Evolutionary conservation across 169 alveolate genomes (phyloP).

Genomic region (Plasmodium blacklocki): DNA sequence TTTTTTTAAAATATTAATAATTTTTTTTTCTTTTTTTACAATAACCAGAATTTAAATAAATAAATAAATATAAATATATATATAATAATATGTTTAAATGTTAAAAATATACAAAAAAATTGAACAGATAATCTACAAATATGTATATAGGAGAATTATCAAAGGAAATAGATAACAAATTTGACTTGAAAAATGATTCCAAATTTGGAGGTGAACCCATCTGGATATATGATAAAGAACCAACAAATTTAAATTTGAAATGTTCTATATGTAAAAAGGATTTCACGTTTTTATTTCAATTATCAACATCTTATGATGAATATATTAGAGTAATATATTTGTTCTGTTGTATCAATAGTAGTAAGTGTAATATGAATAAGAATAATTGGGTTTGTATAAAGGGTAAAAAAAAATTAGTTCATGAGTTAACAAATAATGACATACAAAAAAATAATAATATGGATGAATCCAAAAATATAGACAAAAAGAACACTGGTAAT

Average conservation of each 20-base stretch:
- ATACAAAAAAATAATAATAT: neutral
- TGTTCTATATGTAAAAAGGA: conserved; percentile 47
- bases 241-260: conserved; percentile 35
- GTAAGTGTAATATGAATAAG: conserved; percentile 60
- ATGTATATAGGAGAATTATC: conserved; percentile 69
- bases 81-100: too few relatives aligned
- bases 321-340: conserved; percentile 63
- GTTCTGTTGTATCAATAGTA: conserved; percentile 58
- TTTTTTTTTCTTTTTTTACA: too few relatives aligned
- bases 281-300: conserved; percentile 63
- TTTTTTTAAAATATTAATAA: too few relatives aligned
- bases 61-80: too few relatives aligned
- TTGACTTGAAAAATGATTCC: conserved; percentile 66
- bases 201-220: conserved; percentile 72
- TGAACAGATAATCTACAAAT: conserved; percentile 1
- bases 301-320: conserved; percentile 64
- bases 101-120: neutral
- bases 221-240: conserved; percentile 56
- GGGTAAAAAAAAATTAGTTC: conserved; percentile 40
- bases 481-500: neutral
- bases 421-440: conserved; percentile 1
- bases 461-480: neutral
- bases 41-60: too few relatives aligned
- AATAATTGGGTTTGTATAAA: conserved; percentile 71
- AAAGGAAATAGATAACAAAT: conserved; percentile 37